These are phyloP conservation scores for Apiosordaria backusii DNA, from an alignment of 495 filamentous ascomycete species.

Conservation along the genomic window DNA sequence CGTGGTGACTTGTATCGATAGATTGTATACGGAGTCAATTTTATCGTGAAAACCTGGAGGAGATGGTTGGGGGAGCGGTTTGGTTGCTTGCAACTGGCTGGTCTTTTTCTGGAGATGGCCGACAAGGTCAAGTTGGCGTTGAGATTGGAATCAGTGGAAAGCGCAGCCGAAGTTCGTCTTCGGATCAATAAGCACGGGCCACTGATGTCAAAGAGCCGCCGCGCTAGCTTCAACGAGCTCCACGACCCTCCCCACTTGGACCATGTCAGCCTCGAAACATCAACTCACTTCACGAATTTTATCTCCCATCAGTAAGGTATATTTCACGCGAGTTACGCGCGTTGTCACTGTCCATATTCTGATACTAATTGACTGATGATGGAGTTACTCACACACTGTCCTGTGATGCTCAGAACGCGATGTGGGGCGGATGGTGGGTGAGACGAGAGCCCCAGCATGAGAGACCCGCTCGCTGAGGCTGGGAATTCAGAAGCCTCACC, in stretches of 20 bases:
- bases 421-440: background rate
- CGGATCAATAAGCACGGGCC: background rate
- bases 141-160: background rate
- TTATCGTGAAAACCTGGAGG: background rate
- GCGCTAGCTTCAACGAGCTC: too few relatives aligned
- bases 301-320: too few relatives aligned
- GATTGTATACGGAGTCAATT: background rate
- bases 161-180: background rate
- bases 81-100: background rate
- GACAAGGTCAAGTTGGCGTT: background rate
- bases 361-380: too few relatives aligned
- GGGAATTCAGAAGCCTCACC: background rate
- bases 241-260: too few relatives aligned
- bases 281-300: too few relatives aligned
- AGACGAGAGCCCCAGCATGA: background rate
- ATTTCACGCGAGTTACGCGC: too few relatives aligned
- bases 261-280: too few relatives aligned
- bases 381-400: background rate
- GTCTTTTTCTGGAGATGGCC: background rate
- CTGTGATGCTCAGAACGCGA: background rate
- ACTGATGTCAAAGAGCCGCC: background rate
- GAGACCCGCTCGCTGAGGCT: conserved; percentile 6
- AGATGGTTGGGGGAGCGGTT: background rate
- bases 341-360: too few relatives aligned
- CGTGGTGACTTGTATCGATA: background rate